Evolutionary conservation across 345 rosid genomes (phyloP).

Genomic region (Conringia planisiliqua): DNA sequence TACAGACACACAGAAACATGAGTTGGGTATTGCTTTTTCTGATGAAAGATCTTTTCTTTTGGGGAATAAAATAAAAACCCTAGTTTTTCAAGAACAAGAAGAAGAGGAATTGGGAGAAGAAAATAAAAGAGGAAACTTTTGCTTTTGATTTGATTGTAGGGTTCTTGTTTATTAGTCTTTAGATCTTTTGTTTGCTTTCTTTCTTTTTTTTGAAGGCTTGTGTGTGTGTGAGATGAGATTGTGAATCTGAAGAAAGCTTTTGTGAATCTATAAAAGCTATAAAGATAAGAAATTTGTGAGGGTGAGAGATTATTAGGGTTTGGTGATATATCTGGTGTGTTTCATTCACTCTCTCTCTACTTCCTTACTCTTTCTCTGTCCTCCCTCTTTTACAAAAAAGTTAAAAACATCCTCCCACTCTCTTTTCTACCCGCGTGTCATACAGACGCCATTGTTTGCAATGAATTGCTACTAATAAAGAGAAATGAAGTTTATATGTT

Average conservation of each 20-base stretch:
- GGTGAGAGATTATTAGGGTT: slow-evolving; percentile 43
- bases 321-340: slow-evolving; percentile 46
- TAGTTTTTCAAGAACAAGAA: slow-evolving; percentile 30
- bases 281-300: slow-evolving; percentile 38
- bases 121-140: slow-evolving; percentile 22
- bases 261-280: slow-evolving; percentile 25
- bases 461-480: not conserved
- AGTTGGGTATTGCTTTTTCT: slow-evolving; percentile 18
- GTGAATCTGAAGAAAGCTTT: slow-evolving; percentile 31
- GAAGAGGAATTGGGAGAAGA: not conserved
- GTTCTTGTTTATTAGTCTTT: slow-evolving; percentile 17
- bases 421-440: slow-evolving; percentile 4
- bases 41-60: slow-evolving; percentile 35
- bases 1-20: slow-evolving; percentile 32
- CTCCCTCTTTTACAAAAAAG: not conserved
- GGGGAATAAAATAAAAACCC: slow-evolving; percentile 8
- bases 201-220: slow-evolving; percentile 2
- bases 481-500: not conserved
- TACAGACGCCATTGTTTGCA: not conserved
- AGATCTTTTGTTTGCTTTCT: slow-evolving; percentile 13
- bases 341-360: slow-evolving; percentile 24
- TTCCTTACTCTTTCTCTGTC: slow-evolving; percentile 15
- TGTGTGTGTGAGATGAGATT: slow-evolving; percentile 15
- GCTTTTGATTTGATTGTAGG: slow-evolving; percentile 23
- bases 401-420: not conserved